Evolutionary conservation across 2,329 filamentous ascomycete species (phyloP).

Genomic region (Mollisiaceae sp.): DNA sequence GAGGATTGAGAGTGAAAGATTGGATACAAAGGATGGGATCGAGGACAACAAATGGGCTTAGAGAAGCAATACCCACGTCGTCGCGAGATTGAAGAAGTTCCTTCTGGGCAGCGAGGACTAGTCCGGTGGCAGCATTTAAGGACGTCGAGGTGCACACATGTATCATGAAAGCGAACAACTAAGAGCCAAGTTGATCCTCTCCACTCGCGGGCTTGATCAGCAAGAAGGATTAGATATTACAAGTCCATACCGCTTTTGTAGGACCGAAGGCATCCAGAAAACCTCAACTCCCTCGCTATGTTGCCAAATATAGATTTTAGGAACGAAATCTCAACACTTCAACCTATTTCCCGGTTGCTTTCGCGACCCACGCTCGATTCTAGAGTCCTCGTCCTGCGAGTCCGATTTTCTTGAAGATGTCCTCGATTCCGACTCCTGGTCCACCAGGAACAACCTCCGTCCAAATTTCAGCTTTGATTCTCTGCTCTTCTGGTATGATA

Average conservation of each 20-base stretch:
- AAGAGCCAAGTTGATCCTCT: neutral
- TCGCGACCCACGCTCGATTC: too few species aligned
- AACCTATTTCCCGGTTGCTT: neutral
- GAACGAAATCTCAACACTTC: neutral
- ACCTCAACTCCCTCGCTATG: constrained; percentile 16
- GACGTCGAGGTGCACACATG: neutral
- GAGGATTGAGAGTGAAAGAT: constrained; percentile 2
- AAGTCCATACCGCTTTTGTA: neutral
- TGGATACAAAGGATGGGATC: neutral
- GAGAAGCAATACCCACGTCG: neutral
- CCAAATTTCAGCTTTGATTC: constrained; percentile 70
- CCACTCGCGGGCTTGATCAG: neutral
- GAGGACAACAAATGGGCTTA: neutral
- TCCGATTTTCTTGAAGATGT: constrained; percentile 64
- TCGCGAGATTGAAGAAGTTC: neutral
- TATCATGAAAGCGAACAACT: neutral
- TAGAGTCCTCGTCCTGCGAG: constrained; percentile 20
- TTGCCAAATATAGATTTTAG: neutral
- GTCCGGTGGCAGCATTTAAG: neutral
- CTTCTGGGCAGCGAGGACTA: too few species aligned
- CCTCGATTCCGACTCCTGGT: constrained; percentile 64
- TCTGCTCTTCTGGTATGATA: constrained; percentile 64
- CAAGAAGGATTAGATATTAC: constrained; percentile 3
- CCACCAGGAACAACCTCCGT: constrained; percentile 68
- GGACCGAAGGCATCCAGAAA: neutral